Evolutionary conservation across 1,139 yeast genomes (phyloP), one percentile per base, ranked within the genome.

Genomic region (Lodderomyces pseudojiufengensis): DNA sequence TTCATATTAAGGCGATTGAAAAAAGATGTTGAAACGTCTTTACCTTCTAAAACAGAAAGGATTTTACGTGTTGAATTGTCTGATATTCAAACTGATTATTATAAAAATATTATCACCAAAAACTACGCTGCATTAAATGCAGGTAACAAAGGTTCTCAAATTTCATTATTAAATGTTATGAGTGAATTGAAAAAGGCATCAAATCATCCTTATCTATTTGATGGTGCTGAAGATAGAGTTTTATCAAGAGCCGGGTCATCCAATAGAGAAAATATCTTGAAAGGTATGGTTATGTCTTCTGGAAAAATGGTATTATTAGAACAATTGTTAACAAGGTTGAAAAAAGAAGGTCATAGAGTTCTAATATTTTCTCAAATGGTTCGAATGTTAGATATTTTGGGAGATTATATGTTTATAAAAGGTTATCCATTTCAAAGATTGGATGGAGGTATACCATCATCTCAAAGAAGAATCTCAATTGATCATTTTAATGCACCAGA

Each of bases 261-360:
- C 16, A 70, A 87, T 1, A 73, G 97, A 42, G 97, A 92, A 48
- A 85, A 81, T 46, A 72, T 84, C 10, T 65, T 92, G 33, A 78
- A 88, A 54, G 99, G 98, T 11, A 70, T 92, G 72, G 85, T 92
- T 46, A 94, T 92, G 98, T 86, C 95, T 11, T 85, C 95, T 12
- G 99, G 99, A 50, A 92, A 92, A 57, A 92, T 94, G 98, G 98
- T 94, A 2, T 68, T 92, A 36, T 68, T 92, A 33, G 99, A 92
- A 61, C 92, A 94, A 57, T 70, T 92, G 27, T 70, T 92, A 42
- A 84, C 90, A 2, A 72, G 95, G 45, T 70, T 92, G 53, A 78
- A 80, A 45, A 84, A 84, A 55, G 98, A 92, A 61, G 98, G 97
- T 4, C 99, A 94, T 55, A 73, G 99, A 46, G 98, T 92, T 3